Conservation (phyloP, 192 early-diverging fungal genomes). For the Phlyctochytrium arcticum region DNA sequence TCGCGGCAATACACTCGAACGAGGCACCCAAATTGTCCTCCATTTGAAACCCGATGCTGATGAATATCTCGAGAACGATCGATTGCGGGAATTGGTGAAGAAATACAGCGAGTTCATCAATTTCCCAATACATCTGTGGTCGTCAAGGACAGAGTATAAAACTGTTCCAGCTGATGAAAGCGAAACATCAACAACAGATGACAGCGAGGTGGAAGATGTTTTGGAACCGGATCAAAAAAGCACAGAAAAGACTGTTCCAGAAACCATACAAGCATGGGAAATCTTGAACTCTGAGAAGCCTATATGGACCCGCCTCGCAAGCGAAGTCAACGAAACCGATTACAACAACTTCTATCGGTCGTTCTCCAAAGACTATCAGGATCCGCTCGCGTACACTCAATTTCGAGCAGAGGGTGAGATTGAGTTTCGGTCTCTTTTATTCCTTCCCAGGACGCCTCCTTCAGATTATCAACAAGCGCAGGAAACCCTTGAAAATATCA, state of each 20-base stretch:
- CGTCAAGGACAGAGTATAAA: constrained; percentile 55
- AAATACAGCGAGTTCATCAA: constrained; percentile 97
- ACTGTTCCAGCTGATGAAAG: constrained; percentile 44
- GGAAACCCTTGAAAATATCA: constrained; percentile 59
- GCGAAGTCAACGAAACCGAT: constrained; percentile 71
- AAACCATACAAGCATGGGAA: constrained; percentile 64
- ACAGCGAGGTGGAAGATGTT: constrained; percentile 55
- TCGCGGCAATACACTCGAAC: constrained; percentile 80
- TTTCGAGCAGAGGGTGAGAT: constrained; percentile 93
- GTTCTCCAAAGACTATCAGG: constrained; percentile 63
- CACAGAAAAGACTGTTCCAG: constrained; percentile 53
- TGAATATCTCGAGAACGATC: constrained; percentile 71
- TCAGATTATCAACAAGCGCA: constrained; percentile 40
- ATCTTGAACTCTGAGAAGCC: constrained; percentile 89
- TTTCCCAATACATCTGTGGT: constrained; percentile 91
- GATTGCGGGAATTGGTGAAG: constrained; percentile 65
- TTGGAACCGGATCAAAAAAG: constrained; percentile 41
- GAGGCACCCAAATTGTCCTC: constrained; percentile 92
- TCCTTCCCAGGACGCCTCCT: constrained; percentile 66
- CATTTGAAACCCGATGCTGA: constrained; percentile 84
- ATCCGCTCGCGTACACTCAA: constrained; percentile 80
- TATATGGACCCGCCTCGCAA: constrained; percentile 84
- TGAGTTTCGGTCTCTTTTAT: constrained; percentile 87
- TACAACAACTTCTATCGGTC: constrained; percentile 88
- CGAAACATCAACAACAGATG: constrained; percentile 27